Conservation (phyloP, 176 grass and related monocot species). For the Carex myosuroides region DNA sequence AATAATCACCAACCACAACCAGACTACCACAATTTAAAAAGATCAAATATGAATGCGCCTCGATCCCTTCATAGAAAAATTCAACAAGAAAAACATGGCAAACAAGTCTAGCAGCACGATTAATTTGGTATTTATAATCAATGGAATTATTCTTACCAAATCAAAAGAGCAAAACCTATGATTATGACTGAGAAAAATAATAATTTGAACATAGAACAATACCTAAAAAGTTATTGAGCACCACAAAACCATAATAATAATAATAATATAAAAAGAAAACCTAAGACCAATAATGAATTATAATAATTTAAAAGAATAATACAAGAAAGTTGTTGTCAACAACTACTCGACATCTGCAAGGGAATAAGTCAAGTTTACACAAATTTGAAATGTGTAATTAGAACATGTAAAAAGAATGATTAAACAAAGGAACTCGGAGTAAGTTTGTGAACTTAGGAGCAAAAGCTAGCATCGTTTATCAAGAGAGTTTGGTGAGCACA, state of each 20-base stretch:
- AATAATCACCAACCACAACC: neutral
- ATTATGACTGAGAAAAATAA: neutral
- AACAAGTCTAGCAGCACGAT: neutral
- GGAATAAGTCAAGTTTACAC: neutral
- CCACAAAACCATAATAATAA: neutral
- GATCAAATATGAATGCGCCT: neutral
- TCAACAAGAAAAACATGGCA: neutral
- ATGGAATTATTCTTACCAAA: neutral
- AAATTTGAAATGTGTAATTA: neutral
- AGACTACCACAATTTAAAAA: neutral
- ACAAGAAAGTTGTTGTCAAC: neutral
- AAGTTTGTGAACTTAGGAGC: neutral
- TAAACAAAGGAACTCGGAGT: neutral
- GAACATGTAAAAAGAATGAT: no score
- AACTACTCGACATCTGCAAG: neutral
- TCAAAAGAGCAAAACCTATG: neutral
- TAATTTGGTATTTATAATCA: neutral
- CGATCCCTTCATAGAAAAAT: neutral
- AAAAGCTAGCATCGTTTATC: no score
- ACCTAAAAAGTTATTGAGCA: neutral
- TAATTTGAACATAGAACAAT: neutral
- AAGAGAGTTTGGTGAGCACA: no score
- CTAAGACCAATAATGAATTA: neutral
- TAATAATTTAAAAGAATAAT: neutral
- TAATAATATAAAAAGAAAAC: neutral